These are phyloP conservation scores for Pinus tabuliformis DNA, from an alignment of 75 land plant species.

Conservation along the genomic window DNA sequence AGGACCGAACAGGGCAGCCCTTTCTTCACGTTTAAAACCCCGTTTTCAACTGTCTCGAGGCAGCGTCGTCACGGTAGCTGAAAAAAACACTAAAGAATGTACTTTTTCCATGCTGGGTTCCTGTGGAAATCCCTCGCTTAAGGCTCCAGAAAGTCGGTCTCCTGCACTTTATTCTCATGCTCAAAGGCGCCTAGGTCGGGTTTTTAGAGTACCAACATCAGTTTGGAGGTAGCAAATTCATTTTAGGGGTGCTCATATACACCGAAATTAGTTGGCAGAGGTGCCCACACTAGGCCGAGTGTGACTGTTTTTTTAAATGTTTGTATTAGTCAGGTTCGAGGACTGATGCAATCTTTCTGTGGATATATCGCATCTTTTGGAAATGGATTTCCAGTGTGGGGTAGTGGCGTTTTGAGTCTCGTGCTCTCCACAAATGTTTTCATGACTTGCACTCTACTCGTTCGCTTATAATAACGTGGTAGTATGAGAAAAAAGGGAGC, in stretches of 20 bases:
- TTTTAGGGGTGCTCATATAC: not conserved
- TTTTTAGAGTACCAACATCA: not conserved
- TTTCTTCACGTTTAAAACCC: no score
- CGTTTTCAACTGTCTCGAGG: no score
- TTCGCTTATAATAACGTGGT: not conserved
- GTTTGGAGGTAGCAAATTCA: not conserved
- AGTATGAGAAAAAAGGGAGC: not conserved
- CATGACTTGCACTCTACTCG: conserved; percentile 5
- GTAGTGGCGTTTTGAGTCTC: conserved; percentile 6
- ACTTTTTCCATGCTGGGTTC: no score
- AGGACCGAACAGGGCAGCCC: no score
- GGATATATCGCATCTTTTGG: not conserved
- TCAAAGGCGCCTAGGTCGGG: no score
- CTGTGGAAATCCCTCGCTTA: no score
- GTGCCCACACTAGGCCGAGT: not conserved
- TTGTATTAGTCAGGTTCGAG: no score
- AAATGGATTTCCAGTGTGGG: conserved; percentile 7
- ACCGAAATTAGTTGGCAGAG: not conserved
- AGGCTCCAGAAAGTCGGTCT: no score
- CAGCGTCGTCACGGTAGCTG: no score
- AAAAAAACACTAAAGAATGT: no score
- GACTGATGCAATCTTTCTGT: conserved; percentile 2
- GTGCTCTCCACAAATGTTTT: conserved; percentile 4
- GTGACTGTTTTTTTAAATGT: no score
- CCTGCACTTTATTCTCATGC: no score